Evolutionary conservation across 495 filamentous ascomycete genomes (phyloP), one percentile per base, ranked within the genome.

Genomic region (Pseudoneurospora amorphoporcata): DNA sequence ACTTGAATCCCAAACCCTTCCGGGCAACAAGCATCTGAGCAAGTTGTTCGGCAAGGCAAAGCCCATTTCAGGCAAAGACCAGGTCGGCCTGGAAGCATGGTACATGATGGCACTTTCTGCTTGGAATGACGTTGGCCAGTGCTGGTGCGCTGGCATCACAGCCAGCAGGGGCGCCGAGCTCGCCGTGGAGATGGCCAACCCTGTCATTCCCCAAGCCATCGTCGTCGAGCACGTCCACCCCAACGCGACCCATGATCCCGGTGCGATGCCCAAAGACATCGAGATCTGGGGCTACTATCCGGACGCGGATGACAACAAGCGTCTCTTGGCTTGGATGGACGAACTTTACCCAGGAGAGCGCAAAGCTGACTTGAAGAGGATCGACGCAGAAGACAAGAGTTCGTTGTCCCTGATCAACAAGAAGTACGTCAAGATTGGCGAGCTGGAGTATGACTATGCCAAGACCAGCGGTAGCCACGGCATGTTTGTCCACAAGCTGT

Each of bases 81-180:
- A 65, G 6, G 6, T 37, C 53, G 29, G 14, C 53, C 6, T 65
- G 32, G 53, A 65, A 37, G 53, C 0, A 2, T 29, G 35, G 29
- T 65, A 65, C 29, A 65, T 65, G 53, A 14, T 65, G 9, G 91
- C 89, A 0, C 80, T 92, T 16, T 75, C 78, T 3, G 77, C 77
- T 39, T 92, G 90, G 87, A 79, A 83, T 3, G 88, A 92, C 39
- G 83, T 87, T 23, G 88, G 88, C 39, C 87, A 92, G 53, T 92
- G 90, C 79, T 93, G 88, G 88, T 91, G 91, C 79, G 84, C 84
- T 43, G 87, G 82, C 29, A 79, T 78, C 45, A 75, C 65, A 68
- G 72, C 17, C 45, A 41, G 29, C 69, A 74, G 14, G 68, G 75
- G 73, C 68, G 80, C 84, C 37, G 78, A 83, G 73, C 73, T 93